Evolutionary conservation across 2,329 filamentous ascomycete species (phyloP).

Genomic region (Lojkania enalia): DNA sequence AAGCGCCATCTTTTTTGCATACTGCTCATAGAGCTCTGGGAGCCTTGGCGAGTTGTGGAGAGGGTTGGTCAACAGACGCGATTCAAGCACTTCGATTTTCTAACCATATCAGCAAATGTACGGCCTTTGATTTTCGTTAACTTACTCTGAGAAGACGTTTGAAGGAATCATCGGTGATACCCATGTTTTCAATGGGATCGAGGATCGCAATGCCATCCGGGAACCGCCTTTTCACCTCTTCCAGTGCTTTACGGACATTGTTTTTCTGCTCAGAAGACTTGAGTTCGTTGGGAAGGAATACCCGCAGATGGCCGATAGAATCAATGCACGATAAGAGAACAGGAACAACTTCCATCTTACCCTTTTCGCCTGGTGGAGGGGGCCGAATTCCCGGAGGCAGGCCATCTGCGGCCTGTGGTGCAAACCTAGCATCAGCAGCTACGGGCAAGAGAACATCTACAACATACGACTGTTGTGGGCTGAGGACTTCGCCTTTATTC

Average conservation of each 20-base stretch:
- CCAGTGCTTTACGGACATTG: slow-evolving; percentile 66
- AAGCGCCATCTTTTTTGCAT: slow-evolving; percentile 76
- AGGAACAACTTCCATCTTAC: slow-evolving; percentile 80
- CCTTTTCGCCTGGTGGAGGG: slow-evolving; percentile 63
- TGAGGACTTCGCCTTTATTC: slow-evolving; percentile 65
- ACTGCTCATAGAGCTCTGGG: slow-evolving; percentile 83
- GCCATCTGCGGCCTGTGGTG: slow-evolving; percentile 66
- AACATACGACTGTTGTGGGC: slow-evolving; percentile 78
- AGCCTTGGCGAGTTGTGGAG: slow-evolving; percentile 88
- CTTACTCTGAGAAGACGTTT: slow-evolving; percentile 77
- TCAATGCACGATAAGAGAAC: slow-evolving; percentile 85
- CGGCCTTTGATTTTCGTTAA: not conserved
- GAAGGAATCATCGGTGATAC: slow-evolving; percentile 87
- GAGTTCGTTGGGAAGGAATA: slow-evolving; percentile 81
- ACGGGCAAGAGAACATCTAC: slow-evolving; percentile 78
- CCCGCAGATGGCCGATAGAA: slow-evolving; percentile 77
- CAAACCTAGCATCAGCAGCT: slow-evolving; percentile 57
- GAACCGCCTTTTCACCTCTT: slow-evolving; percentile 83
- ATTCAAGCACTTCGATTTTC: slow-evolving; percentile 97
- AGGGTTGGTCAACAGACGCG: slow-evolving; percentile 82
- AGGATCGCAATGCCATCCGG: slow-evolving; percentile 87
- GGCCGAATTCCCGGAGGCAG: slow-evolving; percentile 66
- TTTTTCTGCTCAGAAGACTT: slow-evolving; percentile 69
- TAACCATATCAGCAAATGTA: slow-evolving; percentile 45
- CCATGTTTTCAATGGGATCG: slow-evolving; percentile 96